Conservation (phyloP, 2,329 filamentous ascomycete species). For the Venturiaceae sp. region DNA sequence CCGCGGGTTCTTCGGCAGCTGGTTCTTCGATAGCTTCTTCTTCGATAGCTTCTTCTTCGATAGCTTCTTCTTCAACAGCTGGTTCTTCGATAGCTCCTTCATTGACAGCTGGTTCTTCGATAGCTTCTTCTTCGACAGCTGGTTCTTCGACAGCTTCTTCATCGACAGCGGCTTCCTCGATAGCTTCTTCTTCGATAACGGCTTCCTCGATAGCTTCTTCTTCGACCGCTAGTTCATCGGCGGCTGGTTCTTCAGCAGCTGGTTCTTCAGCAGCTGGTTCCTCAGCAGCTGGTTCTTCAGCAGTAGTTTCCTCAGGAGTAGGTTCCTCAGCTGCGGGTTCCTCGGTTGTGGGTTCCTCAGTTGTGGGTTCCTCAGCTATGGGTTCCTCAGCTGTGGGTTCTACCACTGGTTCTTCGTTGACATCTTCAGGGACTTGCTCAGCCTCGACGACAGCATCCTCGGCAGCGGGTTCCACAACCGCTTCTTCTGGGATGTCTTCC, state of each 20-base stretch:
- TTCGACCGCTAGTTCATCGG: background rate
- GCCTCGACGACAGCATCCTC: background rate
- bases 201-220: background rate
- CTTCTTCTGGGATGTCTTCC: background rate
- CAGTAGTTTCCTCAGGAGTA: background rate
- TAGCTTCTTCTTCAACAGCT: background rate
- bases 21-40: background rate
- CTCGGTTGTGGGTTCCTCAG: background rate
- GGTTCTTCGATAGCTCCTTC: background rate
- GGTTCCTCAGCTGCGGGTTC: background rate
- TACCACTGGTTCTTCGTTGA: background rate
- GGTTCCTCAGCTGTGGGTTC: background rate
- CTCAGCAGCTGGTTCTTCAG: background rate
- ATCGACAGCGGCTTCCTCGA: background rate
- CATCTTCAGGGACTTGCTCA: background rate
- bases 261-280: background rate
- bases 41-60: background rate
- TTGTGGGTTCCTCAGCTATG: background rate
- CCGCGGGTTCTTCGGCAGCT: background rate
- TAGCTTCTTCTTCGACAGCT: background rate
- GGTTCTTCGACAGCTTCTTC: background rate
- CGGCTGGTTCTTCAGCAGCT: background rate
- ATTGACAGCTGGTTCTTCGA: background rate
- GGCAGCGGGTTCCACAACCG: background rate
- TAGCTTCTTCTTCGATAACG: background rate